Evolutionary conservation across 75 land plant species (phyloP).

Genomic region (Cupressus sempervirens): DNA sequence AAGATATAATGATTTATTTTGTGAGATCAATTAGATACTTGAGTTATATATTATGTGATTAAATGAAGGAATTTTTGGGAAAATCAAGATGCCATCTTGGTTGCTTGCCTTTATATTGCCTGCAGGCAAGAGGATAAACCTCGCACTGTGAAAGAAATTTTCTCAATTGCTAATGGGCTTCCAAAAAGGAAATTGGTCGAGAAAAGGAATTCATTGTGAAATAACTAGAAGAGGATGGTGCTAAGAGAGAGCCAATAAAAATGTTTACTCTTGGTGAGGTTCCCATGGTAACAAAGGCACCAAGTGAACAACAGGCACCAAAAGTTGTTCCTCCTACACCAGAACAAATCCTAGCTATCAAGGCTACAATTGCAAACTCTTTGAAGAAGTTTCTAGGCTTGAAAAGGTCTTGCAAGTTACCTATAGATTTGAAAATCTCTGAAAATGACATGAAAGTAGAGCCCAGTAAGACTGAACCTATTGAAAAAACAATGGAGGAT

Average conservation of each 20-base stretch:
- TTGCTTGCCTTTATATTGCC: too few species aligned
- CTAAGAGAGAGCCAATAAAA: constrained; percentile 49
- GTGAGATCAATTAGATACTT: too few species aligned
- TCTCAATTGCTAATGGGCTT: too few species aligned
- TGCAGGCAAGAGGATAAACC: too few species aligned
- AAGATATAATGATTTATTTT: too few species aligned
- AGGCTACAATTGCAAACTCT: constrained; percentile 96
- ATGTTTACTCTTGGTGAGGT: constrained; percentile 78
- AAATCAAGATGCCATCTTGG: too few species aligned
- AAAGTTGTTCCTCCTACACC: constrained; percentile 70
- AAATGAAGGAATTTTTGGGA: too few species aligned
- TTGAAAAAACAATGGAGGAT: constrained; percentile 6
- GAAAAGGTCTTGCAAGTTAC: constrained; percentile 88
- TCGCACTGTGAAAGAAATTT: too few species aligned
- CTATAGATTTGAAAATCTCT: constrained; percentile 52
- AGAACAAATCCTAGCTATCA: constrained; percentile 85
- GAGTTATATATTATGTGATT: too few species aligned
- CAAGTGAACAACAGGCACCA: constrained; percentile 44
- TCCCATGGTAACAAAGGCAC: constrained; percentile 28
- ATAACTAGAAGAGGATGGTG: constrained; percentile 66
- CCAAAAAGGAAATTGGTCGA: too few species aligned
- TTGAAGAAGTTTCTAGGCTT: constrained; percentile 91
- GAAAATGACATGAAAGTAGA: constrained; percentile 23
- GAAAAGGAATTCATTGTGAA: too few species aligned
- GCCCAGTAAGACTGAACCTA: not conserved